Base-by-base conservation (phyloP, 257 asterid genomes). In the Datura wrightii region DNA sequence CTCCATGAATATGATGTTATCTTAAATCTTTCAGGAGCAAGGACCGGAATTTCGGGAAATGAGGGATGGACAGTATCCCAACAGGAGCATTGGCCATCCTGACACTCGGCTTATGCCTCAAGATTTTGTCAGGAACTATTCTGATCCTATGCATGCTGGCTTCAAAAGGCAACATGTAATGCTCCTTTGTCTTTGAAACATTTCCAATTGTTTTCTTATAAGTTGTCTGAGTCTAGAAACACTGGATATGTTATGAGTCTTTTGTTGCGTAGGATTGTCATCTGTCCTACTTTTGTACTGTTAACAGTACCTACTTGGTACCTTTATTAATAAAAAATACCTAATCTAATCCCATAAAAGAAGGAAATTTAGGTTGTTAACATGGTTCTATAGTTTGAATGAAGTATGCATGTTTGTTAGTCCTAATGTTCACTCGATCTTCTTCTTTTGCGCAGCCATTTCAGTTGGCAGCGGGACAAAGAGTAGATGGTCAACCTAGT, bases 161-260 rank as follows among this genome's bases (percentile, higher is more conserved):
- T 85, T 93, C 87, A 91, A 88, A 90, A 86, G 97, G 83, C 91
- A 87, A 84, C 93, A 89, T 90, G 99, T 95, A 87, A 91, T 83
- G 55, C 70, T 83, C 79, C 70, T 42, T 83, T 59, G 6, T 62
- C 36, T 41, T 87, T 80, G 4, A 24, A 82, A 52, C 82, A 84
- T 84, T 60, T 52, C 60, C 60, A 48, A 39, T 16, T 19, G 11
- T 50, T 50, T 14, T 50, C 59, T 76, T 50, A 24, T 2, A 50
- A 76, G 81, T 52, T 7, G 46, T 50, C 31, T 8, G 82, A 36
- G 48, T 66, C 79, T 69, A 41, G 79, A 16, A 41, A 69, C 53
- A 39, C 4, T n/a, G 36, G 48, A 69, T 69, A 69, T 69, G 53
- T 69, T 69, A 24, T 8, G 79, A 41, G 53, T 69, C 79, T 41